Evolutionary conservation across 805 yeast genomes (phyloP).

Genomic region (Lipomyces yamanashiensis): DNA sequence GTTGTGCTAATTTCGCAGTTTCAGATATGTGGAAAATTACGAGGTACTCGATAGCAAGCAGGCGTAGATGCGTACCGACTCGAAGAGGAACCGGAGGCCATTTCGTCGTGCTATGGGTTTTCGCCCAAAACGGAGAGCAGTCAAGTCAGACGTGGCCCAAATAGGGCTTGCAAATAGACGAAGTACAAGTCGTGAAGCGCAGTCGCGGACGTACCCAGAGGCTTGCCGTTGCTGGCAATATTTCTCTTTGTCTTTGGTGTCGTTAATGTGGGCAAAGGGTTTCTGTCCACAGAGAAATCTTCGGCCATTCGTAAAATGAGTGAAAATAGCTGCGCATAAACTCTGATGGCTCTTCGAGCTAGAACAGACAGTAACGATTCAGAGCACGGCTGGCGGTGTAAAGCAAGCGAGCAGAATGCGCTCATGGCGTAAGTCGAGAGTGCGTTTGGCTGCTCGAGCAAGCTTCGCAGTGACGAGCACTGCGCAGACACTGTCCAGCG

Average conservation of each 20-base stretch:
- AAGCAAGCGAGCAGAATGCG: neutral
- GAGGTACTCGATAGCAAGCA: too few relatives aligned
- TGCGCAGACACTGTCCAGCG: slow-evolving; percentile 7
- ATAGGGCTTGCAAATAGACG: slow-evolving; percentile 2
- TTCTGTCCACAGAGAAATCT: neutral
- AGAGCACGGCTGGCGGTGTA: neutral
- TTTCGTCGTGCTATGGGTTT: too few relatives aligned
- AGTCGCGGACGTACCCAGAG: slow-evolving; percentile 4
- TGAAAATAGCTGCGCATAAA: too few relatives aligned
- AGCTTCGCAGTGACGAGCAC: neutral
- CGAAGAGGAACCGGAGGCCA: too few relatives aligned
- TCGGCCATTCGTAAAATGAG: too few relatives aligned
- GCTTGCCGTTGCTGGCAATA: neutral
- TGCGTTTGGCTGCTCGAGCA: neutral
- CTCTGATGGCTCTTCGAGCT: neutral
- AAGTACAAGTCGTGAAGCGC: slow-evolving; percentile 2
- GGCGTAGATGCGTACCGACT: too few relatives aligned
- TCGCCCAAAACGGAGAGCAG: neutral
- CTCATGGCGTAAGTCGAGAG: neutral
- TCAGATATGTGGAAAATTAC: too few relatives aligned
- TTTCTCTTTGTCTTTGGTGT: neutral
- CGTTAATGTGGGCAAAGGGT: neutral
- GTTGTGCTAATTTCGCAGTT: too few relatives aligned
- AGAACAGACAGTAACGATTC: neutral
- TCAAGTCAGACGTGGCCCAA: neutral